A percentile compares a stretch with the other conserved stretches of the same genome.
These are phyloP conservation scores for Rubroshorea leprosula DNA, from an alignment of 345 rosid genomes.

Conservation along the genomic window DNA sequence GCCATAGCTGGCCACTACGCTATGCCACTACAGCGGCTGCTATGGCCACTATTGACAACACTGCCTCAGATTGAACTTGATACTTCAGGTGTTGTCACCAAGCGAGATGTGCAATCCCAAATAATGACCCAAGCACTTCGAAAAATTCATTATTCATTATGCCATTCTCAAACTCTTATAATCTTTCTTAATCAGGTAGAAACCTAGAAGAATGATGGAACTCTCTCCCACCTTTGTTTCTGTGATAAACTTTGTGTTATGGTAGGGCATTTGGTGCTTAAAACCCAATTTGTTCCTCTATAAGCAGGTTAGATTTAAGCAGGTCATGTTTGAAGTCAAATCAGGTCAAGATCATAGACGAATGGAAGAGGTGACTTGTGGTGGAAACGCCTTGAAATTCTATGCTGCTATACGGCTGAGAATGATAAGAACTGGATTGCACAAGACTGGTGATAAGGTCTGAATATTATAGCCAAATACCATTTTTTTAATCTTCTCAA, in stretches of 20 bases:
- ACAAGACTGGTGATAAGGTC: slow-evolving; percentile 56
- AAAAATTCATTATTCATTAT: slow-evolving; percentile 60
- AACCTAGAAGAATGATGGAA: neutral
- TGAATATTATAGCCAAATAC: neutral
- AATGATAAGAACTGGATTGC: slow-evolving; percentile 65
- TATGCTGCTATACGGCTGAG: slow-evolving; percentile 88
- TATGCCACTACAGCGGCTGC: too few relatives aligned
- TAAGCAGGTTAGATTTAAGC: slow-evolving; percentile 49
- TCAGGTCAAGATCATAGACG: slow-evolving; percentile 32
- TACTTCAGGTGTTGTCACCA: slow-evolving; percentile 36
- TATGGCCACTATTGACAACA: too few relatives aligned
- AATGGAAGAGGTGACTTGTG: slow-evolving; percentile 72
- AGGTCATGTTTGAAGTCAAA: slow-evolving; percentile 54
- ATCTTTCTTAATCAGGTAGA: slow-evolving; percentile 88
- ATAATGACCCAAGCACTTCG: slow-evolving; percentile 83
- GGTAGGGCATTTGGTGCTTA: neutral
- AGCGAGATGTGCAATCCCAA: slow-evolving; percentile 52
- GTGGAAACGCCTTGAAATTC: slow-evolving; percentile 87
- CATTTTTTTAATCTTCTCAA: neutral
- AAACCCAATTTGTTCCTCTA: slow-evolving; percentile 9
- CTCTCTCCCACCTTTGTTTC: neutral
- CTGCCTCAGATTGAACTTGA: slow-evolving; percentile 79
- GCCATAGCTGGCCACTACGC: too few relatives aligned
- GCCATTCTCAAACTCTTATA: slow-evolving; percentile 58
- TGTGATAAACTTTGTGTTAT: neutral